These are phyloP conservation scores for Kwoniella heveanensis DNA, from an alignment of 768 basidiomycete species.

Conservation along the genomic window DNA sequence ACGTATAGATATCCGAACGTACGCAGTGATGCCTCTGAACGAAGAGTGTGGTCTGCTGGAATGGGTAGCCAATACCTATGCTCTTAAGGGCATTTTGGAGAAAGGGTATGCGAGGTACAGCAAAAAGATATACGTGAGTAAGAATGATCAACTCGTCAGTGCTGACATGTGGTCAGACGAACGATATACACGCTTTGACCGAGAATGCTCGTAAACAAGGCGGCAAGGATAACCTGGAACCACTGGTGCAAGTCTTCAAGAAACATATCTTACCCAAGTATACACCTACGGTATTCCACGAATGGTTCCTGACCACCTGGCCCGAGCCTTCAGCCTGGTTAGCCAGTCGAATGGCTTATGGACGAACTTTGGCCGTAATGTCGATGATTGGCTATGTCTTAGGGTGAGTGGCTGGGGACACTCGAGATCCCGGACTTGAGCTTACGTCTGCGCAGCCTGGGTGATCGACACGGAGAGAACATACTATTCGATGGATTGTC, in stretches of 20 bases:
- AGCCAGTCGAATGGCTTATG: conserved; percentile 79
- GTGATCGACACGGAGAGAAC: conserved; percentile 95
- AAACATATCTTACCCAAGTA: conserved; percentile 25
- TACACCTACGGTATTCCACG: conserved; percentile 84
- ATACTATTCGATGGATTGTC: conserved; percentile 85
- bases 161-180: conserved; percentile 36
- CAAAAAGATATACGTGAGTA: conserved; percentile 62
- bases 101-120: conserved; percentile 67
- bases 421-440: conserved; percentile 4
- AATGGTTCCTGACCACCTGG: conserved; percentile 97
- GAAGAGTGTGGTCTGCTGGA: conserved; percentile 97
- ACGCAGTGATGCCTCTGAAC: conserved; percentile 96
- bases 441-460: conserved; percentile 68
- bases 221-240: conserved; percentile 27
- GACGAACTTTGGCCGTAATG: conserved; percentile 91
- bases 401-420: no score
- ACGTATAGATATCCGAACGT: conserved; percentile 81
- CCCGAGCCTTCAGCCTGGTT: conserved; percentile 97
- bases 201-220: conserved; percentile 38
- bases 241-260: conserved; percentile 51
- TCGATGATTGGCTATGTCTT: conserved; percentile 97
- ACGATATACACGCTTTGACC: conserved; percentile 49
- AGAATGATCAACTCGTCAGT: not conserved
- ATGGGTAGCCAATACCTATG: conserved; percentile 94
- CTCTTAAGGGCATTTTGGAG: conserved; percentile 73